phyloP scores from a whole-genome alignment of 306 rosid genomes.

The Phaseolus lunatus region DNA sequence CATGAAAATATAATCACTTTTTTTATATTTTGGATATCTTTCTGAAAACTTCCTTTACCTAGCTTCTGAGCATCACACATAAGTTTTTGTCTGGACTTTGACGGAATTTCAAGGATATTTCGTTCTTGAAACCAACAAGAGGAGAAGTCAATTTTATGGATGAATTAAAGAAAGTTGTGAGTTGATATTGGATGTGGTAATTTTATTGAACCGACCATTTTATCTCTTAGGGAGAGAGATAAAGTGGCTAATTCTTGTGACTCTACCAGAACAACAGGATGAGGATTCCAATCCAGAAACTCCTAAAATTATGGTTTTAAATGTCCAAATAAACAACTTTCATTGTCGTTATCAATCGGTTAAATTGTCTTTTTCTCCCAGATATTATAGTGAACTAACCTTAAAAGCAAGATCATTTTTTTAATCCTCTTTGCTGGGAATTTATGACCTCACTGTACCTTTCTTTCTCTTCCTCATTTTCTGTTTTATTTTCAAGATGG shows the following conservation, averaged over 20 bases:
- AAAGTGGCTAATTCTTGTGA: slow-evolving; percentile 8
- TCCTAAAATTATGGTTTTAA: slow-evolving; percentile 48
- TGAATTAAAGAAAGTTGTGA: slow-evolving; percentile 35
- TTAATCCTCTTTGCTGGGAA: slow-evolving; percentile 13
- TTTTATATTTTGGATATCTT: neutral
- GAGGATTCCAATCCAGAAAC: slow-evolving; percentile 41
- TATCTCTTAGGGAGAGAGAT: slow-evolving; percentile 37
- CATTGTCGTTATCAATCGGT: slow-evolving; percentile 39
- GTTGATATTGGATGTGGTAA: slow-evolving; percentile 34
- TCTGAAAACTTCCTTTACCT: slow-evolving; percentile 10
- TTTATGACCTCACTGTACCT: neutral
- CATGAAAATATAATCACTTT: neutral
- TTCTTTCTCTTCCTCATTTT: neutral
- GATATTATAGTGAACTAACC: neutral
- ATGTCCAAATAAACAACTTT: slow-evolving; percentile 36
- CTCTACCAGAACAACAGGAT: neutral
- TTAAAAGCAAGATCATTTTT: neutral
- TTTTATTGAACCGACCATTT: slow-evolving; percentile 64
- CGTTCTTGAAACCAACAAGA: slow-evolving; percentile 26
- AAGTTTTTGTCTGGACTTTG: slow-evolving; percentile 38
- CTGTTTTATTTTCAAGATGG: slow-evolving; percentile 1
- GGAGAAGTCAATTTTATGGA: slow-evolving; percentile 34
- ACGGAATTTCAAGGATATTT: slow-evolving; percentile 38
- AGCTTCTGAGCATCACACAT: slow-evolving; percentile 15
- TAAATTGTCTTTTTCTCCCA: neutral